Percentiles rank a stretch among this genome's conserved stretches.
Conservation (phyloP, 495 filamentous ascomycete species). For the Alectoria sarmentosa region DNA sequence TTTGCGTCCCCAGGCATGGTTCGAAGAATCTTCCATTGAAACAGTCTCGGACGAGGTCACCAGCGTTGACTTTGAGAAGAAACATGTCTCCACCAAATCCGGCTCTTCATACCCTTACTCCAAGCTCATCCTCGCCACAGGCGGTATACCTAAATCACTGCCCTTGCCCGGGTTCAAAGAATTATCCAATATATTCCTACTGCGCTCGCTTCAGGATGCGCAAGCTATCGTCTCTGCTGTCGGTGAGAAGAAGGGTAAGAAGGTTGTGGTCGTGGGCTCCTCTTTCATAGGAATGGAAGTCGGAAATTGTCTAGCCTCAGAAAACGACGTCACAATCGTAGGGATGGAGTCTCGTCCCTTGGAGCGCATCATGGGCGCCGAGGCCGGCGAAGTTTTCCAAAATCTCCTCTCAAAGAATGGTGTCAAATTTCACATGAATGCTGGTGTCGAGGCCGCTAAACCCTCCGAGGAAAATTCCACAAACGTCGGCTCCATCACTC, state of each 20-base stretch:
- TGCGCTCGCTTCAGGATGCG: constrained; percentile 68
- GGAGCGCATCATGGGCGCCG: constrained; percentile 77
- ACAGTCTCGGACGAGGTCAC: constrained; percentile 68
- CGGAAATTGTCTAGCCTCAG: constrained; percentile 64
- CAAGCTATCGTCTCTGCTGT: constrained; percentile 69
- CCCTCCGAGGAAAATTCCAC: constrained; percentile 55
- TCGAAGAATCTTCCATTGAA: constrained; percentile 64
- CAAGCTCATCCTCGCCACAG: constrained; percentile 85
- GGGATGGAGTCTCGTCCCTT: constrained; percentile 85
- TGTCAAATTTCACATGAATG: constrained; percentile 76
- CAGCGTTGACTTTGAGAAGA: constrained; percentile 64
- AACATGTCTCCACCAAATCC: constrained; percentile 63
- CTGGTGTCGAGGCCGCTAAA: constrained; percentile 71
- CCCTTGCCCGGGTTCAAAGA: constrained; percentile 82
- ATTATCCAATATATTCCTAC: constrained; percentile 75
- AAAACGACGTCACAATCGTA: constrained; percentile 80
- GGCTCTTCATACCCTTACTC: constrained; percentile 68
- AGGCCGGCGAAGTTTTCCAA: constrained; percentile 76
- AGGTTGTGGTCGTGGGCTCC: constrained; percentile 83
- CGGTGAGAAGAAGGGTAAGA: constrained; percentile 73
- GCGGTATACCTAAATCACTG: constrained; percentile 69
- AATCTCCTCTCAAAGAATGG: constrained; percentile 72
- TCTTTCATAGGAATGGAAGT: constrained; percentile 98
- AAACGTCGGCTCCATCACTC: constrained; percentile 68
- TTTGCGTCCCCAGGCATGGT: constrained; percentile 69